These are phyloP conservation scores for Ophiocordyceps australis DNA, from an alignment of 2,329 filamentous ascomycete species.

Conservation along the genomic window DNA sequence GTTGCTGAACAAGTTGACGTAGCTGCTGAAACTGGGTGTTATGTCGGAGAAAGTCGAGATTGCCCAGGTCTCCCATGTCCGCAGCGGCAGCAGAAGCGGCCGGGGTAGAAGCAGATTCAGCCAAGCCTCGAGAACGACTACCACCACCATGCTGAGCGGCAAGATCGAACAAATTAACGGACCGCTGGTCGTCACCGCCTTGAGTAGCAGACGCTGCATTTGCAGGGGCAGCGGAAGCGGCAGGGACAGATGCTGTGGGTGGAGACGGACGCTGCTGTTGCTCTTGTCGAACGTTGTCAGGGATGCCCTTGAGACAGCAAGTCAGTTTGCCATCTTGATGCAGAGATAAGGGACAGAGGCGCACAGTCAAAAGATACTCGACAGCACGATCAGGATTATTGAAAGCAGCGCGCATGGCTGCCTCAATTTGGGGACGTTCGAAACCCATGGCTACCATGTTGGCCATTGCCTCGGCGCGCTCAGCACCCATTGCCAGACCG, in stretches of 20 bases:
- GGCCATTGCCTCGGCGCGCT: constrained; percentile 64
- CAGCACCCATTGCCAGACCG: constrained; percentile 69
- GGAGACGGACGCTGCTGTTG: constrained; percentile 34
- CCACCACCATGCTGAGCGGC: constrained; percentile 54
- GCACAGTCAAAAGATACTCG: constrained; percentile 78
- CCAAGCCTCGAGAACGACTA: constrained; percentile 20
- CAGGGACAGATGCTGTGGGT: constrained; percentile 23
- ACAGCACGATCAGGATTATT: constrained; percentile 95
- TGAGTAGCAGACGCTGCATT: constrained; percentile 19
- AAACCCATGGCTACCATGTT: constrained; percentile 99
- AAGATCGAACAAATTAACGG: constrained; percentile 82
- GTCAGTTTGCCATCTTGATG: neutral
- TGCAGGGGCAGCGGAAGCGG: constrained; percentile 18
- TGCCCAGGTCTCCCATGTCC: constrained; percentile 30
- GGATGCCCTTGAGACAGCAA: constrained; percentile 53
- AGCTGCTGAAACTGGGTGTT: constrained; percentile 98
- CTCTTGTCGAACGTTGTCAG: constrained; percentile 62
- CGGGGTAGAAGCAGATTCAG: constrained; percentile 22
- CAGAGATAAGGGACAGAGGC: constrained; percentile 11
- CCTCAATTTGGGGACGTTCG: constrained; percentile 69
- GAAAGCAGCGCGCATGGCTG: constrained; percentile 89
- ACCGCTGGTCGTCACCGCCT: constrained; percentile 41
- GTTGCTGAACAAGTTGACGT: constrained; percentile 89
- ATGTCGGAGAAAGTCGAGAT: constrained; percentile 83
- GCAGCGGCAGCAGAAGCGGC: constrained; percentile 31